A percentile compares a stretch with the other conserved stretches of the same genome.
Conservation (phyloP, 768 basidiomycete species). For the Phylloporus sp. region DNA sequence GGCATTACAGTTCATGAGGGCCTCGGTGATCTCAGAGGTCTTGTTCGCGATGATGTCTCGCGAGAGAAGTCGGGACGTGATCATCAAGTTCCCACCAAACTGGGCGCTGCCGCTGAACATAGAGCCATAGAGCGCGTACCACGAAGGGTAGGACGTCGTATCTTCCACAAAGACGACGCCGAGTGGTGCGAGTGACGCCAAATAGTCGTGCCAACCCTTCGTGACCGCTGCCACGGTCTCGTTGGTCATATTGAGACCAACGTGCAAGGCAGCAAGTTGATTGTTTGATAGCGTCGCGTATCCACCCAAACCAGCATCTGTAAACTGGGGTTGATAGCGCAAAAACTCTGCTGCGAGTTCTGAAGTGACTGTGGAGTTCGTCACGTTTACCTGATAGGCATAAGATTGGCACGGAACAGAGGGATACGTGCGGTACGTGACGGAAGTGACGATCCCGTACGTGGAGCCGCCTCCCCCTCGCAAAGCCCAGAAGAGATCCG, state of each 20-base stretch:
- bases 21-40: not conserved
- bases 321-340: constrained; percentile 31
- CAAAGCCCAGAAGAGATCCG: constrained; percentile 53
- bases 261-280: constrained; percentile 14
- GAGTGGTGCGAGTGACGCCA: constrained; percentile 6
- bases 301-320: constrained; percentile 43
- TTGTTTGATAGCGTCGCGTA: constrained; percentile 18
- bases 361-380: constrained; percentile 26
- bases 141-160: not conserved
- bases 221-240: constrained; percentile 34
- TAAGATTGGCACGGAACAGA: constrained; percentile 30
- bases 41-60: constrained; percentile 8
- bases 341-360: constrained; percentile 34
- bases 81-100: not conserved
- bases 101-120: not conserved
- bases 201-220: constrained; percentile 30
- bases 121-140: not conserved
- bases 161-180: constrained; percentile 3
- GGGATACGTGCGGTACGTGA: constrained; percentile 44
- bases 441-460: constrained; percentile 44
- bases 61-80: constrained; percentile 8
- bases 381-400: constrained; percentile 28
- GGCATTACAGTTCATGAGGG: constrained; percentile 3
- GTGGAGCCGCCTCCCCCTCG: constrained; percentile 50
- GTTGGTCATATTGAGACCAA: constrained; percentile 35